Percentiles rank a stretch among this genome's conserved stretches.
Evolutionary conservation across 345 rosid species (phyloP).

Genomic region (Acer saccharum): DNA sequence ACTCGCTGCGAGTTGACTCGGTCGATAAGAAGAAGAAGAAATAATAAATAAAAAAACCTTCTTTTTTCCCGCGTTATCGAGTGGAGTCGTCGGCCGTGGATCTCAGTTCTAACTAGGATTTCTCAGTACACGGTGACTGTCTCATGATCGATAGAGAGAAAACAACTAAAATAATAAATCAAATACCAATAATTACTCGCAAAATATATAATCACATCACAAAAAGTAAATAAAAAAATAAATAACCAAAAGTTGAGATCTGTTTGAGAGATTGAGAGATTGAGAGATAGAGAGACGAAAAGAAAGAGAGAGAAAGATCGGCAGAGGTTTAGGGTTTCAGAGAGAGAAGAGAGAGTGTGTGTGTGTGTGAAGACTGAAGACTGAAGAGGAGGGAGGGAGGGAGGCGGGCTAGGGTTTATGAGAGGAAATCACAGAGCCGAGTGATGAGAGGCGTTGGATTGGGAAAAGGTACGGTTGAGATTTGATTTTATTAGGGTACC

Average conservation of each 20-base stretch:
- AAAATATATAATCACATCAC: background rate
- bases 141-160: background rate
- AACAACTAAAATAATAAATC: background rate
- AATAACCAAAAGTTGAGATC: background rate
- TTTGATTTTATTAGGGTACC: conserved; percentile 20
- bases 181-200: background rate
- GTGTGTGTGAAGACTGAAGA: background rate
- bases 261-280: conserved; percentile 14
- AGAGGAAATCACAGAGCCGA: conserved; percentile 28
- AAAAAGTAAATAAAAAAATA: background rate
- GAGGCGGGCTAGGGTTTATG: conserved; percentile 68
- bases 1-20: conserved; percentile 17
- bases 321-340: conserved; percentile 28
- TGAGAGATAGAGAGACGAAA: conserved; percentile 25
- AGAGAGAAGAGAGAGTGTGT: background rate
- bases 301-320: conserved; percentile 22
- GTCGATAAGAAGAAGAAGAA: background rate
- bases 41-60: background rate
- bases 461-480: conserved; percentile 30
- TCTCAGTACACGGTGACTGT: background rate
- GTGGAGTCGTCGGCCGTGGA: background rate
- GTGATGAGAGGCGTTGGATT: conserved; percentile 39
- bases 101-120: conserved; percentile 2
- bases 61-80: background rate
- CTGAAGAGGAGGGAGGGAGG: background rate